Percentiles rank a stretch among this genome's conserved stretches.
Evolutionary conservation across 1,284 basidiomycete species (phyloP).

Genomic region (Leccinum insolens): DNA sequence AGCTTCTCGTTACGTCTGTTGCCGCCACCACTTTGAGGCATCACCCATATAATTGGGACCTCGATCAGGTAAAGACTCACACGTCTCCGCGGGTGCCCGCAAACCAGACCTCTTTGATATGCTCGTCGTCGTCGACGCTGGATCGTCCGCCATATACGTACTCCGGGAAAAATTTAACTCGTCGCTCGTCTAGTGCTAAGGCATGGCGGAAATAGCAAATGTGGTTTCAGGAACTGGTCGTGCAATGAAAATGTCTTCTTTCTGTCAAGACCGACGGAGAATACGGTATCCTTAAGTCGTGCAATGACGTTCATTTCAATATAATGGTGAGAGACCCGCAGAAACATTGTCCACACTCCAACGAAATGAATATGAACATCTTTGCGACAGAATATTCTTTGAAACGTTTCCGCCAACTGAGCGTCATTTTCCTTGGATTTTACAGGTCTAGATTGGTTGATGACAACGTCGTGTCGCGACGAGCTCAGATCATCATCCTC

Average conservation of each 20-base stretch:
- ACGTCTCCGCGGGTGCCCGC: slow-evolving; percentile 38
- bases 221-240: slow-evolving; percentile 30
- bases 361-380: slow-evolving; percentile 38
- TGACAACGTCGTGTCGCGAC: slow-evolving; percentile 9
- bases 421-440: slow-evolving; percentile 15
- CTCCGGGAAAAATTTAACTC: slow-evolving; percentile 45
- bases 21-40: slow-evolving; percentile 31
- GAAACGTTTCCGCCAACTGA: slow-evolving; percentile 29
- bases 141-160: slow-evolving; percentile 33
- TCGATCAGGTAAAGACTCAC: slow-evolving; percentile 24
- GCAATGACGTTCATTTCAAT: background rate
- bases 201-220: slow-evolving; percentile 37
- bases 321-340: background rate
- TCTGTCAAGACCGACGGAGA: slow-evolving; percentile 36
- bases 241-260: slow-evolving; percentile 30
- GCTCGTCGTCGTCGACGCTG: slow-evolving; percentile 10
- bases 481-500: slow-evolving; percentile 16
- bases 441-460: slow-evolving; percentile 15
- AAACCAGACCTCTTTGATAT: slow-evolving; percentile 41
- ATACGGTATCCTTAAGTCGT: slow-evolving; percentile 34
- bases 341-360: slow-evolving; percentile 36
- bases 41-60: background rate
- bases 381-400: slow-evolving; percentile 29
- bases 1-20: slow-evolving; percentile 30
- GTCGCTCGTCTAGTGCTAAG: slow-evolving; percentile 41